Conservation (phyloP, 2,329 filamentous ascomycete species). For the Beauveria bassiana region DNA sequence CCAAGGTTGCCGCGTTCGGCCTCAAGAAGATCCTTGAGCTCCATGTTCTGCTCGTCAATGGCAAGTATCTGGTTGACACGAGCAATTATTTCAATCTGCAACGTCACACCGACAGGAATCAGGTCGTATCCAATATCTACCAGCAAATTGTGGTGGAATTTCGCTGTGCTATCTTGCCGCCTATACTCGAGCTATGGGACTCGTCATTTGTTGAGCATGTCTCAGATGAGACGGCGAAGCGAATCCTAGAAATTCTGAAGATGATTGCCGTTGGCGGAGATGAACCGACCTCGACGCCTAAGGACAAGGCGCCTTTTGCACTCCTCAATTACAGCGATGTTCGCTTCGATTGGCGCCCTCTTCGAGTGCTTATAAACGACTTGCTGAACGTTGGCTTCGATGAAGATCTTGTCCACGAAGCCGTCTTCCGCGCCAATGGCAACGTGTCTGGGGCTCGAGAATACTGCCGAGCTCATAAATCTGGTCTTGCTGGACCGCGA, state of each 20-base stretch:
- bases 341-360: slow-evolving; percentile 39
- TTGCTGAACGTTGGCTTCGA: slow-evolving; percentile 31
- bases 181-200: slow-evolving; percentile 74
- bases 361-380: slow-evolving; percentile 24
- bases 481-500: slow-evolving; percentile 49
- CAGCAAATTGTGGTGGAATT: slow-evolving; percentile 82
- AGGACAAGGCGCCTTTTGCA: slow-evolving; percentile 42
- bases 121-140: slow-evolving; percentile 35
- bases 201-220: slow-evolving; percentile 77
- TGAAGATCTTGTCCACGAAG: slow-evolving; percentile 63
- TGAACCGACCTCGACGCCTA: slow-evolving; percentile 56
- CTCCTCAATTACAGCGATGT: slow-evolving; percentile 37
- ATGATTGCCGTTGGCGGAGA: slow-evolving; percentile 69
- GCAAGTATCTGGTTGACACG: slow-evolving; percentile 75
- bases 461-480: slow-evolving; percentile 62
- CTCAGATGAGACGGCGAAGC: slow-evolving; percentile 66
- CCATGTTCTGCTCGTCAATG: slow-evolving; percentile 67
- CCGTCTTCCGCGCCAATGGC: slow-evolving; percentile 74
- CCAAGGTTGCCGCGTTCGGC: slow-evolving; percentile 45
- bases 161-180: slow-evolving; percentile 69
- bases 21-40: slow-evolving; percentile 81
- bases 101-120: slow-evolving; percentile 34
- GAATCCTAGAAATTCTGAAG: slow-evolving; percentile 75
- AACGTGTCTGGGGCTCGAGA: slow-evolving; percentile 52
- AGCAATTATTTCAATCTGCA: slow-evolving; percentile 44